These are phyloP conservation scores for Peronospora belbahrii DNA, from an alignment of 352 stramenopile species.

Conservation along the genomic window DNA sequence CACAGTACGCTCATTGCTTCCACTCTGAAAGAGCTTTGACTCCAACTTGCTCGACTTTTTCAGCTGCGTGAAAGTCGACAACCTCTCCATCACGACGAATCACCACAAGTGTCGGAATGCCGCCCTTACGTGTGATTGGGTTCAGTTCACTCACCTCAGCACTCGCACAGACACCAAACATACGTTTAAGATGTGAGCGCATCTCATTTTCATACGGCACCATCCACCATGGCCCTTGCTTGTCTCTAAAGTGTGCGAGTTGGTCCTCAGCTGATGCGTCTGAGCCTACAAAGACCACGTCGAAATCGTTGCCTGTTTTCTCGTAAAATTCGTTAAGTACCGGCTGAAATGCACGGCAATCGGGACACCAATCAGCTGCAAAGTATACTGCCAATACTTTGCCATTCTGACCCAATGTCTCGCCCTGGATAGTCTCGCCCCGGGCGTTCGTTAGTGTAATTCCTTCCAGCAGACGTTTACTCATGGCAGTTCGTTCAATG, in stretches of 20 bases:
- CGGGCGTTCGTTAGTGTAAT: constrained; percentile 51
- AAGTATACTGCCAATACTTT: constrained; percentile 76
- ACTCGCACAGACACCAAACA: constrained; percentile 66
- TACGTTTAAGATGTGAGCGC: constrained; percentile 68
- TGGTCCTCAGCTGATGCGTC: constrained; percentile 55
- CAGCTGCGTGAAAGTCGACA: constrained; percentile 54
- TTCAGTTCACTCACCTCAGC: constrained; percentile 52
- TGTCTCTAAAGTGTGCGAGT: constrained; percentile 51
- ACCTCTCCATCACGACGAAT: constrained; percentile 51
- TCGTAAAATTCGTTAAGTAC: constrained; percentile 68
- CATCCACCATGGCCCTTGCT: constrained; percentile 72
- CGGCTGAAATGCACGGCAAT: constrained; percentile 77
- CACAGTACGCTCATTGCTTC: constrained; percentile 16
- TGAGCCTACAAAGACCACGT: constrained; percentile 77
- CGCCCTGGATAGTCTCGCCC: constrained; percentile 36
- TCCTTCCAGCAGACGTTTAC: constrained; percentile 35
- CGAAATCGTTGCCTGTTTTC: constrained; percentile 39
- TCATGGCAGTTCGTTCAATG: constrained; percentile 31
- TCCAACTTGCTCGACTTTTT: constrained; percentile 53
- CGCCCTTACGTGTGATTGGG: constrained; percentile 51
- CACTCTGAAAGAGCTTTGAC: constrained; percentile 37
- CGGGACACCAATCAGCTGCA: constrained; percentile 73
- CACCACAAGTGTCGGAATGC: constrained; percentile 73
- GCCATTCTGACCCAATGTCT: constrained; percentile 32
- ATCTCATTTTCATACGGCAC: constrained; percentile 57